Evolutionary conservation across 352 stramenopile genomes (phyloP), one percentile per base, ranked within the genome.

Genomic region (Phytophthora palmivora): DNA sequence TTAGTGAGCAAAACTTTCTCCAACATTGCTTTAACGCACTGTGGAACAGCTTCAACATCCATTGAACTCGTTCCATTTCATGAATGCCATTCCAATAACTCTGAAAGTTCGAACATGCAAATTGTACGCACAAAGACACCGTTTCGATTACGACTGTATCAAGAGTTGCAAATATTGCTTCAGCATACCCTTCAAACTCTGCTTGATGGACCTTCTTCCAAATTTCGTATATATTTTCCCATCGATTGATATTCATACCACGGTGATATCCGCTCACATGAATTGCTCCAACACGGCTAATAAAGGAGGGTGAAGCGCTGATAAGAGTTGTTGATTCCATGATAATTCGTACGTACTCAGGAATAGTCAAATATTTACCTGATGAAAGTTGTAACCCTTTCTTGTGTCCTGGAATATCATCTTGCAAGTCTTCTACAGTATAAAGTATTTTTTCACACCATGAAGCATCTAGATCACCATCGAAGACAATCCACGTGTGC

Each of bases 401-500:
- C 6, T 37, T 45, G 15, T 63, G 38, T 2, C 48, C 51, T 18
- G 58, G 21, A 3, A 53, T 28, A 12, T 60, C 52, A 26, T 63
- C 53, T 6, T 68, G 48, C 2, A 53, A 9, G 28, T 76, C 72
- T 42, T 54, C 55, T 5, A 74, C 52, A 1, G 76, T 55, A 22
- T 72, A 76, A 1, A 91, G 19, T 14, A 92, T n/a, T 24, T 67
- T 71, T 9, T 86, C 80, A 10, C 64, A 74, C 84, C 83, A 94
- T 0, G 38, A 39, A 5, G 59, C 14, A 41, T 74, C 63, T 1
- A 91, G 28, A n/a, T 87, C 72, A 0, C 85, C 82, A 53, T 94
- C 85, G 14, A 94, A 58, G 5, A 91, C 52, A 6, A 92, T 53
- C 83, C 85, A 94, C 15, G 82, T 88, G 7, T 79, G 58, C 6